Base-by-base conservation (phyloP, 345 rosid species). In the Dimocarpus longan region DNA sequence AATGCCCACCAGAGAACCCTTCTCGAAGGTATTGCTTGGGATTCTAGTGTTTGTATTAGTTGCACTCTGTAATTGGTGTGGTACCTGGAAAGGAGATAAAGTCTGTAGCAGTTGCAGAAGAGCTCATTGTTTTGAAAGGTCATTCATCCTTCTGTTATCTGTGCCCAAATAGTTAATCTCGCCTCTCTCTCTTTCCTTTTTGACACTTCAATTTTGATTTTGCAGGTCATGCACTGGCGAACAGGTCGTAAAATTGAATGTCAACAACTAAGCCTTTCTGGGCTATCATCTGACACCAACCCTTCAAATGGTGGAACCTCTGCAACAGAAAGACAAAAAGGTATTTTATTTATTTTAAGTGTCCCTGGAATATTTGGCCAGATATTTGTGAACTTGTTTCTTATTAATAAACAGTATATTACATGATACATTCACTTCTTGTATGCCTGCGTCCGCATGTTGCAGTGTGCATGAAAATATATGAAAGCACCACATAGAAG, bases 31-130 rank as follows among this genome's bases (percentile, higher is more conserved):
- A 87, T 18, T 39, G 52, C 54, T 71, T 18, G 24, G n/a, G 54
- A 57, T 9, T 71, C 26, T 79, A 24, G 56, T 80, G 57, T 80
- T 75, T 63, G 74, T 32, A 65, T 26, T 80, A 93, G 99, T 88
- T 82, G 72, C 85, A 19, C 93, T 93, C 21, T 95, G 98, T 80
- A 84, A 83, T 81, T 93, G 99, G 96, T 95, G 99, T 88, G 93
- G 97, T 81, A 88, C 95, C 18, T 95, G 98, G 99, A 93, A 89
- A 87, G 99, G 98, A 84, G 90, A 26, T 26, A 89, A 91, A 86
- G 63, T 88, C 43, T 93, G 97, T 83, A 86, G 94, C 16, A 79
- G 87, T 68, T 95, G 99, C 88, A 95, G 89, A 79, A 86, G 52
- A 50, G 86, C 84, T 66, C 90, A 86, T 42, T 26, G 54, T 40